A percentile compares a stretch with the other conserved stretches of the same genome.
Conservation (phyloP, 2,329 filamentous ascomycete genomes). For the Xylaria polymorpha region DNA sequence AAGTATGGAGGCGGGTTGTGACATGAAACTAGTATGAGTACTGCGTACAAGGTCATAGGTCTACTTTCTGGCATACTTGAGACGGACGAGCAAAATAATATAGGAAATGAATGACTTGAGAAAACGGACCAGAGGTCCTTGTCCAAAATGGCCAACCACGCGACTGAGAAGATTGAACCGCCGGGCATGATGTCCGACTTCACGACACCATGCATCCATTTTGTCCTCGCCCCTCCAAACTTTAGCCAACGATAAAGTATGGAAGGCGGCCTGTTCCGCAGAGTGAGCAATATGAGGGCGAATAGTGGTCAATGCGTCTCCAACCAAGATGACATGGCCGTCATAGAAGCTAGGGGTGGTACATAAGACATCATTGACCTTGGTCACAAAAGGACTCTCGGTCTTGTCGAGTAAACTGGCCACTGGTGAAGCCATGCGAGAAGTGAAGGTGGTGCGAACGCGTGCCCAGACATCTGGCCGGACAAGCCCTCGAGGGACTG, state of each 20-base stretch:
- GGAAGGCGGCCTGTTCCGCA: conserved; percentile 1
- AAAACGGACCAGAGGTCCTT: too few species aligned
- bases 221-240: background rate
- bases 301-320: background rate
- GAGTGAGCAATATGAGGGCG: background rate
- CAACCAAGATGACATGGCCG: background rate
- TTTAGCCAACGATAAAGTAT: background rate
- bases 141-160: too few species aligned
- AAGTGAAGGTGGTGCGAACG: background rate
- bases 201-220: too few species aligned
- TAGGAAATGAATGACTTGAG: too few species aligned
- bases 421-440: background rate
- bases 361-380: background rate
- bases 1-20: too few species aligned
- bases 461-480: background rate
- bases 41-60: too few species aligned
- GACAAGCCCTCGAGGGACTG: conserved; percentile 1
- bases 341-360: background rate
- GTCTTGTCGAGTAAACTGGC: background rate
- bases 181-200: too few species aligned
- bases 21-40: too few species aligned
- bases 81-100: too few species aligned
- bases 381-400: background rate
- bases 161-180: too few species aligned
- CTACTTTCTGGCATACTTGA: too few species aligned